These are phyloP conservation scores for Porcisia hertigi DNA, from an alignment of 208 protist species.

Conservation along the genomic window DNA sequence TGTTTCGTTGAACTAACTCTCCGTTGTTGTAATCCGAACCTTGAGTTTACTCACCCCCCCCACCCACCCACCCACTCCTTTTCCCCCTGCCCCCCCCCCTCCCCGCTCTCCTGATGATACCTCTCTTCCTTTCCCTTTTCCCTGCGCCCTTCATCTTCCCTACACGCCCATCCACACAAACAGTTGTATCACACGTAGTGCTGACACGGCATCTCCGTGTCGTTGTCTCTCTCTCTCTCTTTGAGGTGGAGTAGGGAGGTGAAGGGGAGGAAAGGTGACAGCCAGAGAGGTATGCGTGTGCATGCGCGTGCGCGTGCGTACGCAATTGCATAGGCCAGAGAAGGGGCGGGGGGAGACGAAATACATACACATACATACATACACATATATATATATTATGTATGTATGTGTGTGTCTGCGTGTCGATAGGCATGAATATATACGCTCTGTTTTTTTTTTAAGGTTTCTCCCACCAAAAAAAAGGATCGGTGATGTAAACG, in stretches of 20 bases:
- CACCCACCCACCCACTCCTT: background rate
- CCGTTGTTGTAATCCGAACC: background rate
- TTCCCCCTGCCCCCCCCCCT: background rate
- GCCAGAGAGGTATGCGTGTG: too few species aligned
- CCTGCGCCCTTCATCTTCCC: background rate
- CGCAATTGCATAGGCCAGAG: too few species aligned
- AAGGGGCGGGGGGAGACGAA: too few species aligned
- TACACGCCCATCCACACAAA: background rate
- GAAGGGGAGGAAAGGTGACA: too few species aligned
- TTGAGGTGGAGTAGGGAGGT: too few species aligned
- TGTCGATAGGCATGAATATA: background rate
- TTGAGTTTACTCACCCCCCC: background rate
- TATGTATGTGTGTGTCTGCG: conserved; percentile 15
- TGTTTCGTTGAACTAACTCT: too few species aligned
- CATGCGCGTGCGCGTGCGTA: too few species aligned
- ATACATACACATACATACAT: too few species aligned
- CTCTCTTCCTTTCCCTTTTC: background rate
- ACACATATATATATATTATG: background rate
- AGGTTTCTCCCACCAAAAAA: too few species aligned
- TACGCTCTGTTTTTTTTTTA: background rate
- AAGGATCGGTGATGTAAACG: too few species aligned
- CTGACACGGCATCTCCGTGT: background rate
- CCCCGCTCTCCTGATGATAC: background rate
- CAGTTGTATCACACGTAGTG: background rate
- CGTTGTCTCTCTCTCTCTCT: conserved; percentile 7